Conservation (phyloP, 805 yeast genomes). For the Hanseniaspora mollemarum region DNA sequence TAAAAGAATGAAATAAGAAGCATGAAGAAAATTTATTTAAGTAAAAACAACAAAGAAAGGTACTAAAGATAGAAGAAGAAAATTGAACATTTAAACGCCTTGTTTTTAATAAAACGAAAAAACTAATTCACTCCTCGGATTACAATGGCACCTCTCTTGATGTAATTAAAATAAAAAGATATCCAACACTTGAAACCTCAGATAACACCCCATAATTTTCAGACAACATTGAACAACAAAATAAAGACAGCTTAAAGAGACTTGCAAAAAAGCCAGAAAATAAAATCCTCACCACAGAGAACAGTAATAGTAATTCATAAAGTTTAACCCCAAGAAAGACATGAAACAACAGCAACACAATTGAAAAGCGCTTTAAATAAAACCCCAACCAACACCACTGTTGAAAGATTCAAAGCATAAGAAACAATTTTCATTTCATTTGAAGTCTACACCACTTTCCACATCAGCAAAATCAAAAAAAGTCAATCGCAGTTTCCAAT, state of each 20-base stretch:
- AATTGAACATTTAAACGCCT: no score
- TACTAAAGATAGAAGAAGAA: neutral
- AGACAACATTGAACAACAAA: neutral
- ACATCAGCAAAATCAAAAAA: neutral
- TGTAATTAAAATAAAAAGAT: neutral
- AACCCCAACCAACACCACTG: no score
- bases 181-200: neutral
- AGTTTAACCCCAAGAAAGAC: no score
- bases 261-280: neutral
- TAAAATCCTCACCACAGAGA: neutral
- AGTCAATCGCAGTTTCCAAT: neutral
- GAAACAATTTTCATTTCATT: no score
- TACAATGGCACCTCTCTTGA: neutral
- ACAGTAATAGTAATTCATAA: no score
- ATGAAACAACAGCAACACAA: no score
- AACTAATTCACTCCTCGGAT: neutral
- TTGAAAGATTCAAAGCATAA: no score
- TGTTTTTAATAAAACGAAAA: no score
- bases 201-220: neutral
- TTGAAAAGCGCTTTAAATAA: no score
- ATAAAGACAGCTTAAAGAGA: neutral
- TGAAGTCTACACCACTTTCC: no score
- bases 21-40: neutral
- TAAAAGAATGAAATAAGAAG: neutral
- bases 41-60: neutral